phyloP scores from a whole-genome alignment of 2,329 filamentous ascomycete species.

The Westerdykella aurantiaca region DNA sequence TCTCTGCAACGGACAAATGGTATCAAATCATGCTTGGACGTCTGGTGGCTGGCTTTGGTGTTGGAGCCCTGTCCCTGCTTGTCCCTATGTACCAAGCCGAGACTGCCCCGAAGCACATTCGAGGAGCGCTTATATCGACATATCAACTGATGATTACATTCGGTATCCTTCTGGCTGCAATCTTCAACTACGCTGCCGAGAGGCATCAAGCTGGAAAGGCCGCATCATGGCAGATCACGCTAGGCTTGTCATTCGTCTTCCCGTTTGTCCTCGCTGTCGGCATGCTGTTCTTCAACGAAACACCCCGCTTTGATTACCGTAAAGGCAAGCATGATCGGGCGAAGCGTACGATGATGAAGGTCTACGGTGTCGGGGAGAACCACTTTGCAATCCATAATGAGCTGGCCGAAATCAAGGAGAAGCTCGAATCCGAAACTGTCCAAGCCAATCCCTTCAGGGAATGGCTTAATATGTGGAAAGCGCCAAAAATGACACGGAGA shows the following conservation, averaged over 20 bases:
- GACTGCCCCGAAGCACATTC: conserved; percentile 56
- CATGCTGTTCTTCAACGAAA: conserved; percentile 51
- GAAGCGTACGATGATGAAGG: conserved; percentile 45
- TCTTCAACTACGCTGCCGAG: conserved; percentile 56
- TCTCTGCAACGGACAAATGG: conserved; percentile 53
- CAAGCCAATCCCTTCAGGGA: conserved; percentile 42
- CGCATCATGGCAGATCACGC: conserved; percentile 58
- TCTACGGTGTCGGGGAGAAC: conserved; percentile 51
- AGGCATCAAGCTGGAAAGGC: conserved; percentile 37
- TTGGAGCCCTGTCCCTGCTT: conserved; percentile 57
- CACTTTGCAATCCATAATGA: conserved; percentile 49
- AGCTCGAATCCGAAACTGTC: conserved; percentile 46
- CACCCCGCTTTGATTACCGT: conserved; percentile 52
- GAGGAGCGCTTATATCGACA: conserved; percentile 55
- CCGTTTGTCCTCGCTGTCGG: conserved; percentile 48
- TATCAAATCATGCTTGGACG: conserved; percentile 58
- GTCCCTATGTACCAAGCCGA: conserved; percentile 59
- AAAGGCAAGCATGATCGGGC: conserved; percentile 48
- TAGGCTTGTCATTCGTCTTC: conserved; percentile 53
- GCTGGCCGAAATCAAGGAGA: conserved; percentile 50
- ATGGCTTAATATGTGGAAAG: conserved; percentile 54
- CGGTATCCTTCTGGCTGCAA: conserved; percentile 52
- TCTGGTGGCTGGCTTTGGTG: conserved; percentile 57
- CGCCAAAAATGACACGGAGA: conserved; percentile 61
- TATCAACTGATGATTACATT: conserved; percentile 66